phyloP scores from a whole-genome alignment of 768 basidiomycete genomes.

The Termitomyces sp. region DNA sequence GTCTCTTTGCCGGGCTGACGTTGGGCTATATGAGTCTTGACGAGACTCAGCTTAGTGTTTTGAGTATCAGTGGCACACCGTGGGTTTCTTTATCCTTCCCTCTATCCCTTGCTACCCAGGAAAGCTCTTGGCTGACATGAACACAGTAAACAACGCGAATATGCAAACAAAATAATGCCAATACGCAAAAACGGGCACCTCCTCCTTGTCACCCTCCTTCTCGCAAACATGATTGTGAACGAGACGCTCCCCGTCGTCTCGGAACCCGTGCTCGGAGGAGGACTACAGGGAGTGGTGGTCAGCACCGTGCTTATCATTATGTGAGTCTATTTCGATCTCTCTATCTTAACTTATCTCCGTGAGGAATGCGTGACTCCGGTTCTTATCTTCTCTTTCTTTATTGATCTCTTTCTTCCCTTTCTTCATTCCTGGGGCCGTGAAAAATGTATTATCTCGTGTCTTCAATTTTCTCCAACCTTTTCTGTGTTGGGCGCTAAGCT shows the following conservation, averaged over 20 bases:
- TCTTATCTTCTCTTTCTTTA: neutral
- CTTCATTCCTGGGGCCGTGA: neutral
- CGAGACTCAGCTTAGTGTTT: constrained; percentile 85
- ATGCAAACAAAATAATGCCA: constrained; percentile 82
- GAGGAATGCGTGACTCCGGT: neutral
- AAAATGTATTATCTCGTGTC: neutral
- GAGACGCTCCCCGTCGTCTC: constrained; percentile 83
- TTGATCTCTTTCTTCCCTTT: neutral
- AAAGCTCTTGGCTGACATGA: neutral
- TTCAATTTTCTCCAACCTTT: neutral
- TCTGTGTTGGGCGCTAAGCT: neutral
- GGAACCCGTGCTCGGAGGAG: constrained; percentile 75
- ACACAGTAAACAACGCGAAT: constrained; percentile 67
- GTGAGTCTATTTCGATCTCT: constrained; percentile 38
- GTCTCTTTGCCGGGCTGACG: constrained; percentile 88
- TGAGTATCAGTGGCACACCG: constrained; percentile 82
- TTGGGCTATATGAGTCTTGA: constrained; percentile 92
- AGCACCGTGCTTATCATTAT: constrained; percentile 85
- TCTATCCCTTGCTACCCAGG: neutral
- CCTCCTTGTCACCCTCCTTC: constrained; percentile 73
- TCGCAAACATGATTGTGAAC: constrained; percentile 92
- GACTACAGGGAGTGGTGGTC: constrained; percentile 69
- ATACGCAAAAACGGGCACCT: constrained; percentile 81
- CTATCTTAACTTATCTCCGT: neutral
- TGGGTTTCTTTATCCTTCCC: constrained; percentile 27